Evolutionary conservation across 2,329 filamentous ascomycete species (phyloP), one percentile per base, ranked within the genome.

Genomic region (Nemania serpens): DNA sequence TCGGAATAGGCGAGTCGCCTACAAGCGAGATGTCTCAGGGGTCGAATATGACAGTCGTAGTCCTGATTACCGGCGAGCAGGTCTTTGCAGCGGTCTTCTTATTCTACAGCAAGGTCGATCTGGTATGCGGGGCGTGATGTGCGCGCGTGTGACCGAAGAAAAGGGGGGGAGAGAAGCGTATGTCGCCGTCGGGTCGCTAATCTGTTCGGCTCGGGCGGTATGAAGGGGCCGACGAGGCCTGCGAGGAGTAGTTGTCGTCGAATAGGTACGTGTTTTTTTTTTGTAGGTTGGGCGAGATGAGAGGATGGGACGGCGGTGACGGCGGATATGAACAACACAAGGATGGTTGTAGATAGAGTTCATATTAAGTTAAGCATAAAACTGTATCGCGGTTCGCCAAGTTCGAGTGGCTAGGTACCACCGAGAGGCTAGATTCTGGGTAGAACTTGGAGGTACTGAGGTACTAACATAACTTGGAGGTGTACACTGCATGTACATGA

Each of bases 81-180:
- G 37, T 22, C 9, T 41, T 20, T 29, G 5, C 20, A 37, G 36
- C 29, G 25, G 36, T 12, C 29, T 29, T 9, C 12, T 7, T 15
- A 29, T 29, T 7, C 25, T 29, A 29, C 5, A n/a, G 37, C 25
- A 45, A 37, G 7, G 15, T 46, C 36, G 3, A 4, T 7, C 25
- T 29, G 25, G 25, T 29, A 29, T 29, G 36, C 13, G 42, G 39
- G 22, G 33, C 29, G 43, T 45, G 33, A 50, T 36, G 42, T 34
- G 59, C 17, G 55, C 39, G 54, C 58, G 47, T 60, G 47, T 47
- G 54, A 46, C 54, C 11, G 54, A 29, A 37, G 48, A 62, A 54
- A 46, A 29, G 50, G 50, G 39, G 4, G 43, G 18, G 9, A 22
- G 18, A 10, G 18, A 29, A 7, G 25, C 25, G n/a, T n/a, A n/a